phyloP scores from a whole-genome alignment of 805 yeast genomes.

The Sugiyamaella qingdaonensis region DNA sequence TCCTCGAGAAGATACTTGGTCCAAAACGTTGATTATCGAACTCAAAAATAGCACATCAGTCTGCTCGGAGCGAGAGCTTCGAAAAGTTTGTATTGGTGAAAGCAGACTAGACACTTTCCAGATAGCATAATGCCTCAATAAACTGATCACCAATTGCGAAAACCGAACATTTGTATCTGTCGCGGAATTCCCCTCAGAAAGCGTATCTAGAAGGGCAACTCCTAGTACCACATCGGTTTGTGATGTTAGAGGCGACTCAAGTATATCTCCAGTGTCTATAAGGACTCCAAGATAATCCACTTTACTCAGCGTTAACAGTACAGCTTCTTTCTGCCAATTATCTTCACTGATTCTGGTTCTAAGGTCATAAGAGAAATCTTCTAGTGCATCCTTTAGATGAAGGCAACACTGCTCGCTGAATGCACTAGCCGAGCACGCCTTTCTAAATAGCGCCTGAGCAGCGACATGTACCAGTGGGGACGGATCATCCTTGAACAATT shows the following conservation, averaged over 20 bases:
- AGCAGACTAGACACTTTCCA: background rate
- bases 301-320: constrained; percentile 2
- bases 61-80: background rate
- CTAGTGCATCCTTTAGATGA: constrained; percentile 4
- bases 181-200: background rate
- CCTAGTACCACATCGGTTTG: background rate
- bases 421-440: background rate
- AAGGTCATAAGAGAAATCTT: constrained; percentile 6
- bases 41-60: background rate
- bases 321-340: background rate
- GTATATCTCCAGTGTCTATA: constrained; percentile 1
- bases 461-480: background rate
- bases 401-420: background rate
- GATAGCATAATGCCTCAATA: constrained; percentile 3
- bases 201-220: background rate
- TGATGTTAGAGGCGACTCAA: constrained; percentile 5
- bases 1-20: background rate
- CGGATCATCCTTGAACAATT: constrained; percentile 13
- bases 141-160: background rate
- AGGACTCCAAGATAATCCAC: constrained; percentile 4
- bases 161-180: background rate
- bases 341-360: constrained; percentile 3
- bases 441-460: background rate
- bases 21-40: background rate
- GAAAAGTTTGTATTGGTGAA: background rate